Evolutionary conservation across 768 basidiomycete species (phyloP).

Genomic region (Pleurotus cornucopiae): DNA sequence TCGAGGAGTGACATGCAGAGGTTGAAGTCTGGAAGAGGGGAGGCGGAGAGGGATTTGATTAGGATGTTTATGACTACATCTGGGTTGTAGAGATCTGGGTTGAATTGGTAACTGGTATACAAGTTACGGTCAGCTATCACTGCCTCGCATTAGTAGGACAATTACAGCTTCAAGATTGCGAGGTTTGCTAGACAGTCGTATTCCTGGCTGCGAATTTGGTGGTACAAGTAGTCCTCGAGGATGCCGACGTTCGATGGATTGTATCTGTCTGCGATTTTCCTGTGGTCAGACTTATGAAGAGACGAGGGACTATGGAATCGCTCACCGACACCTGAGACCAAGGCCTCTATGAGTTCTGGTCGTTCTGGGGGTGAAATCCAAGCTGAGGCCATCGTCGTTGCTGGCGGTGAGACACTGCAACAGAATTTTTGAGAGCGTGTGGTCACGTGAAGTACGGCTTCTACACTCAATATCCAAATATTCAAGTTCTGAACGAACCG

Average conservation of each 20-base stretch:
- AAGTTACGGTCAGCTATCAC: not conserved
- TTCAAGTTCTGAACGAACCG: not conserved
- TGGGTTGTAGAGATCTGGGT: slow-evolving; percentile 87
- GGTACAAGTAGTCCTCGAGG: slow-evolving; percentile 94
- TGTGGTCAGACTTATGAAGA: not conserved
- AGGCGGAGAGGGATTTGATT: slow-evolving; percentile 81
- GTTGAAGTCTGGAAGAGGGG: slow-evolving; percentile 89
- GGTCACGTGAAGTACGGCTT: not conserved
- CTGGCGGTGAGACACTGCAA: not conserved
- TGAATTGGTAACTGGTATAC: slow-evolving; percentile 83
- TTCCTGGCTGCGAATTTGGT: slow-evolving; percentile 86
- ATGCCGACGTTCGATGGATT: slow-evolving; percentile 92
- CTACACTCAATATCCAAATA: not conserved
- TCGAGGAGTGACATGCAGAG: slow-evolving; percentile 92
- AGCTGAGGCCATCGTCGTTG: slow-evolving; percentile 42
- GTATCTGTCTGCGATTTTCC: slow-evolving; percentile 73
- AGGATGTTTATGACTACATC: slow-evolving; percentile 95
- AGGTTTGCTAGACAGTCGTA: slow-evolving; percentile 96
- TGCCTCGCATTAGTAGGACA: not conserved
- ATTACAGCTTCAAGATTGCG: slow-evolving; percentile 88
- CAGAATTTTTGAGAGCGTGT: not conserved
- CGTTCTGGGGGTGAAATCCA: slow-evolving; percentile 78
- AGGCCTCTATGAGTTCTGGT: slow-evolving; percentile 83
- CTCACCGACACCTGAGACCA: slow-evolving; percentile 88
- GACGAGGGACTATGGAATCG: slow-evolving; percentile 1